phyloP scores from a whole-genome alignment of 495 filamentous ascomycete genomes.

The Aspergillus conjunctus region DNA sequence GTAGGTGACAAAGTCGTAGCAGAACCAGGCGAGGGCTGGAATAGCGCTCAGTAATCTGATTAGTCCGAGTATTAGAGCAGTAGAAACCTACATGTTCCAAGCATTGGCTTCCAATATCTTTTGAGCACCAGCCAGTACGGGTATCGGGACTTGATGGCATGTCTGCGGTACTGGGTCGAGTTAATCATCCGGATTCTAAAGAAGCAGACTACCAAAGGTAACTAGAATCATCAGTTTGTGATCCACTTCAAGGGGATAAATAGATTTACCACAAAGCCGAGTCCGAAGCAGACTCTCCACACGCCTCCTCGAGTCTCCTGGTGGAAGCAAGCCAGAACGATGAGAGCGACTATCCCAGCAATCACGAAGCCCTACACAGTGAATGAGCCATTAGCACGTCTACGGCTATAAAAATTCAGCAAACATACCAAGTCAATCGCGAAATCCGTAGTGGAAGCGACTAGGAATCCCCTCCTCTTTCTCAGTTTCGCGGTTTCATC shows the following conservation, averaged over 20 bases:
- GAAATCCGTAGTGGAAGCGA: slow-evolving; percentile 37
- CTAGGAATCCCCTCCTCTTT: slow-evolving; percentile 34
- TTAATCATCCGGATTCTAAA: slow-evolving; percentile 44
- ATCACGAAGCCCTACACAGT: slow-evolving; percentile 31
- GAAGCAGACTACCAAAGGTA: slow-evolving; percentile 38
- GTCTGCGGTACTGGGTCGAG: slow-evolving; percentile 39
- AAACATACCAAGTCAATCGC: slow-evolving; percentile 32
- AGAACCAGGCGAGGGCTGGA: slow-evolving; percentile 40
- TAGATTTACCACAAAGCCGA: slow-evolving; percentile 38
- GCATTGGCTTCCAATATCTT: slow-evolving; percentile 44
- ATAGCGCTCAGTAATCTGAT: neutral
- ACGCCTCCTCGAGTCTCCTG: slow-evolving; percentile 30
- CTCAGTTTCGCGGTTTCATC: slow-evolving; percentile 40
- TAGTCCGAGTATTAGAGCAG: neutral
- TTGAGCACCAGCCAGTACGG: slow-evolving; percentile 39
- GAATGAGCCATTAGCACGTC: neutral
- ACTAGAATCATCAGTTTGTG: slow-evolving; percentile 15
- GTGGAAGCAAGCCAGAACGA: slow-evolving; percentile 35
- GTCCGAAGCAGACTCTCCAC: slow-evolving; percentile 40
- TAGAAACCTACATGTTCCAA: slow-evolving; percentile 38
- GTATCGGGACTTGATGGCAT: slow-evolving; percentile 38
- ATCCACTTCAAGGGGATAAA: neutral
- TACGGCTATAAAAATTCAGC: neutral
- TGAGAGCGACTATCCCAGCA: slow-evolving; percentile 35
- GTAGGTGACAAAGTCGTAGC: slow-evolving; percentile 47